Conservation (phyloP, 768 basidiomycete species). For the Strobilomyces dryophilus region DNA sequence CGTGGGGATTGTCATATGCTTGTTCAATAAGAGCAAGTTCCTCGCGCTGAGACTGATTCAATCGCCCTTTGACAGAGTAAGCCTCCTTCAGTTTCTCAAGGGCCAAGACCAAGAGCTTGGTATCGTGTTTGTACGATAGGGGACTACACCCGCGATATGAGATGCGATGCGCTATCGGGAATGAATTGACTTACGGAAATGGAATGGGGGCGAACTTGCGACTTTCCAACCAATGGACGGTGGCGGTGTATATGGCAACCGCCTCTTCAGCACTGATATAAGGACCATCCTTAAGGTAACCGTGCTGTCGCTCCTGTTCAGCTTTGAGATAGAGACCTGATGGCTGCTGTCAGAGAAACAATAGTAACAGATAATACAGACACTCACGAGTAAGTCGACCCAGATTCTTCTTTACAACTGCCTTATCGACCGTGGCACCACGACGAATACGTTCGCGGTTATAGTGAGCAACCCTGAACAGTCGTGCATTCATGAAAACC, state of each 20-base stretch:
- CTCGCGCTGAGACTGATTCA: constrained; percentile 98
- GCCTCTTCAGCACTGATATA: constrained; percentile 99
- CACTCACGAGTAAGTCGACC: constrained; percentile 89
- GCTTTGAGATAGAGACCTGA: constrained; percentile 91
- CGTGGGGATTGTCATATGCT: constrained; percentile 98
- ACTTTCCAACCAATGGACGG: constrained; percentile 98
- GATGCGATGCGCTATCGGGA: not conserved
- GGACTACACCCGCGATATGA: constrained; percentile 46
- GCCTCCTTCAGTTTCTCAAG: constrained; percentile 99
- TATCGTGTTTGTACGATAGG: constrained; percentile 98
- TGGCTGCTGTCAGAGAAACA: constrained; percentile 3
- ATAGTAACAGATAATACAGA: not conserved
- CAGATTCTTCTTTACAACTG: constrained; percentile 98
- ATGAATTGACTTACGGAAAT: constrained; percentile 66
- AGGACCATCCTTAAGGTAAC: constrained; percentile 97
- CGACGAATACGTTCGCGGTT: constrained; percentile 97
- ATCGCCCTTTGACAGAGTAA: constrained; percentile 94
- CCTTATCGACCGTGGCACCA: constrained; percentile 96
- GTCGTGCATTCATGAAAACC: not conserved
- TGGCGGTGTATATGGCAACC: constrained; percentile 97
- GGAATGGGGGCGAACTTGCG: constrained; percentile 98
- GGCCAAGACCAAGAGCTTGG: constrained; percentile 92
- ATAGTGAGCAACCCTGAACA: constrained; percentile 83
- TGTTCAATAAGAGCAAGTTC: constrained; percentile 98
- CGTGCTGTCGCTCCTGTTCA: constrained; percentile 98